Conservation (phyloP, 164 flowering plant species). For the Magnolia sinica region DNA sequence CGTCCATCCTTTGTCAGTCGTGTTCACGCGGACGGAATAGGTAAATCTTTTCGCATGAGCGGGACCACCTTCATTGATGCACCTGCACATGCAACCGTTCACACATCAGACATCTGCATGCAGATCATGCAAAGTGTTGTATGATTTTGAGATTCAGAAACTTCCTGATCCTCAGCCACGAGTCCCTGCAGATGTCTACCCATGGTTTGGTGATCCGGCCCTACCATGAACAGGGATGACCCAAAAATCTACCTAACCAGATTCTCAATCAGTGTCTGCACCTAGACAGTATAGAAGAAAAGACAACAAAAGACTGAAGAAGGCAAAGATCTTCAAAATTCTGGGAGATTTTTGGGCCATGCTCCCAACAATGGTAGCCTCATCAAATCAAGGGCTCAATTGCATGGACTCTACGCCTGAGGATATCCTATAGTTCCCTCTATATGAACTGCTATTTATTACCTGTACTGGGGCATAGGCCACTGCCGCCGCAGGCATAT, state of each 20-base stretch:
- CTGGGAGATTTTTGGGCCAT: not conserved
- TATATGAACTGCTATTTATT: conserved; percentile 8
- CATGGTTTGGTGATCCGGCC: not conserved
- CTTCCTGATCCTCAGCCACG: not conserved
- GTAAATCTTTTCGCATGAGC: conserved; percentile 99
- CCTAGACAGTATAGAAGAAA: not conserved
- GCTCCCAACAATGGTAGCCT: not conserved
- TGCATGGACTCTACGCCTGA: not conserved
- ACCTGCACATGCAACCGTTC: conserved; percentile 35
- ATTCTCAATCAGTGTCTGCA: not conserved
- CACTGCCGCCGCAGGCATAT: conserved; percentile 91
- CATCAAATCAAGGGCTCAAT: not conserved
- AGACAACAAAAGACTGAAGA: not conserved
- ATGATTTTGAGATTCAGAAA: not conserved
- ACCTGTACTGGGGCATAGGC: conserved; percentile 98
- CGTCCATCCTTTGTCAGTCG: conserved; percentile 83
- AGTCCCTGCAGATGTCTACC: not conserved
- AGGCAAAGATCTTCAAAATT: not conserved
- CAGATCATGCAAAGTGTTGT: too few species aligned
- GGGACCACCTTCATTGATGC: conserved; percentile 92
- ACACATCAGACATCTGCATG: not conserved
- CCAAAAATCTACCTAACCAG: not conserved
- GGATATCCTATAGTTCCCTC: not conserved
- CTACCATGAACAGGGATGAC: not conserved
- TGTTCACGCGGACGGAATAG: conserved; percentile 81